phyloP scores from a whole-genome alignment of 2,329 filamentous ascomycete genomes.

The Aspergillus sojae region DNA sequence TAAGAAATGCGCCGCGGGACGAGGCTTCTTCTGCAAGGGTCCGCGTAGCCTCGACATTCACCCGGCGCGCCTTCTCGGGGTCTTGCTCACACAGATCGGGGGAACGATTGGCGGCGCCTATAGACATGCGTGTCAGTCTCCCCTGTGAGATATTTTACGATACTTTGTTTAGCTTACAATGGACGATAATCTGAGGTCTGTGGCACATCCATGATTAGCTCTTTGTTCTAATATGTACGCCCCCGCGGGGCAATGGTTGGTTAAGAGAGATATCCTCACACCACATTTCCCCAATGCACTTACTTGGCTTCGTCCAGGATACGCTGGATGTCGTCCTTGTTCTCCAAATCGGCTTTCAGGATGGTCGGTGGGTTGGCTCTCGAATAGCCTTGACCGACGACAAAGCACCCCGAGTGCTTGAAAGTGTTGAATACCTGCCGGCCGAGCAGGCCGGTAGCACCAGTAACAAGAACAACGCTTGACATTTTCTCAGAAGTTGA shows the following conservation, averaged over 20 bases:
- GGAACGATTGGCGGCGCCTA: slow-evolving; percentile 83
- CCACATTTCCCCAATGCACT: slow-evolving; percentile 20
- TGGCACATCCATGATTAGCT: slow-evolving; percentile 7
- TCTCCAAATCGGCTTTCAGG: slow-evolving; percentile 58
- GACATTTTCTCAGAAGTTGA: slow-evolving; percentile 30
- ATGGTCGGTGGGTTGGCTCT: slow-evolving; percentile 71
- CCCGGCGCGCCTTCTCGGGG: slow-evolving; percentile 70
- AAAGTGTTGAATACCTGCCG: slow-evolving; percentile 76
- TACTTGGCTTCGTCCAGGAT: slow-evolving; percentile 58
- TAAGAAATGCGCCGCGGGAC: slow-evolving; percentile 51
- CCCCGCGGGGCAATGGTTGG: not conserved
- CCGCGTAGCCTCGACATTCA: slow-evolving; percentile 74
- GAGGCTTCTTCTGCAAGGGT: slow-evolving; percentile 69
- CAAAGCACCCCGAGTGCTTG: slow-evolving; percentile 66
- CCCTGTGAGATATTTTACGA: not conserved
- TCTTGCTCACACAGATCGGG: slow-evolving; percentile 83
- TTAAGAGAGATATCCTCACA: not conserved
- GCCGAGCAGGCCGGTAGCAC: slow-evolving; percentile 81
- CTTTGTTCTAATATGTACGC: not conserved
- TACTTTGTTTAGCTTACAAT: slow-evolving; percentile 61
- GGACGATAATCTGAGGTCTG: slow-evolving; percentile 76
- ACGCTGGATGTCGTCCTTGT: slow-evolving; percentile 48
- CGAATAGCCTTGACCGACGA: slow-evolving; percentile 72
- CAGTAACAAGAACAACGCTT: slow-evolving; percentile 72
- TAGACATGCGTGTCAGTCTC: slow-evolving; percentile 1